Base-by-base conservation (phyloP, 768 basidiomycete genomes). In the Podaxis sp. region DNA sequence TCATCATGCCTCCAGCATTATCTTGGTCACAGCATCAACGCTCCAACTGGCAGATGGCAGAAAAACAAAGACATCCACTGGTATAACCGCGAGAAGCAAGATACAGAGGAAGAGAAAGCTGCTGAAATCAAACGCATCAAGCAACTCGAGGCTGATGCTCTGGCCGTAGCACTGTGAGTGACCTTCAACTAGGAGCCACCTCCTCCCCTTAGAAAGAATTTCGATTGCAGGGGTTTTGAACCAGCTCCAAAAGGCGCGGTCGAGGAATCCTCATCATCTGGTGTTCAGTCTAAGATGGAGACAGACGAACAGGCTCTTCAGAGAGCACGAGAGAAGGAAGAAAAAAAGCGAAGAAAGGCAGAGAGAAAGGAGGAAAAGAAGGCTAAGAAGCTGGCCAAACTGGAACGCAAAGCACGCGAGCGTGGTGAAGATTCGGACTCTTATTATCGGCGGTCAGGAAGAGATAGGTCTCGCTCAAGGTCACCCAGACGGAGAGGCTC, bases 1-100 rank as follows among this genome's bases (percentile, higher is more conserved):
- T 53, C n/a, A 58, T 33, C 63, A 53, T 51, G 51, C 58, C 52
- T 65, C 33, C 70, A 98, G 90, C 89, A 97, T 76, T 99, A 99
- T 74, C 86, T 99, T 2, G 96, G 96, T 4, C 93, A 96, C 72
- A 92, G 92, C 58, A 86, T 97, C 77, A 96, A 96, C 70, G 96
- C 96, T 2, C 96, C 96, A 0, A 93, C 93, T 1, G 96, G 96
- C 1, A 82, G 96, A 52, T 99, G 96, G 96, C 96, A 97, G 77
- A 96, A 96, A 77, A 94, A 95, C 79, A 95, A 96, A 73, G 96
- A 99, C 70, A 78, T 99, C 15, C 95, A 96, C 69, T 99, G 96
- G 96, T 99, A 96, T 72, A 85, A 79, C 68, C 87, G 95, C 30
- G 93, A 95, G 22, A n/a, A 51, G 38, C 69, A 71, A 1, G 65